Evolutionary conservation across 805 yeast genomes (phyloP).

Genomic region (Wickerhamomyces silvicola): DNA sequence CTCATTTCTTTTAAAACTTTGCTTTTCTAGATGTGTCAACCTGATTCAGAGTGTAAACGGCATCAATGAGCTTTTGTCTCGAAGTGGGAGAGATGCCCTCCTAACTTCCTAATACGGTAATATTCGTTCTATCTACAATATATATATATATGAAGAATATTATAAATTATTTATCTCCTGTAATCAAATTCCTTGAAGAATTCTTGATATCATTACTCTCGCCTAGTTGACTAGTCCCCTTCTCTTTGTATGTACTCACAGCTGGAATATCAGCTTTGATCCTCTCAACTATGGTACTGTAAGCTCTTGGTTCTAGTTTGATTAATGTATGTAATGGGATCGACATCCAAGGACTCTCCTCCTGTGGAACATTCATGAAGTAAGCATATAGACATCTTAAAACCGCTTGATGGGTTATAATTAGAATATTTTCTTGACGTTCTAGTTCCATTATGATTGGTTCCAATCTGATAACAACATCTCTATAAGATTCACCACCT

Average conservation of each 20-base stretch:
- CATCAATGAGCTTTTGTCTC: too few relatives aligned
- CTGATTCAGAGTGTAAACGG: too few relatives aligned
- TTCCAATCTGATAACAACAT: conserved; percentile 88
- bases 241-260: conserved; percentile 92
- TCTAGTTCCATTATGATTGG: conserved; percentile 98
- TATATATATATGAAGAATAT: conserved; percentile 11
- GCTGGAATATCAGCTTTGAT: conserved; percentile 97
- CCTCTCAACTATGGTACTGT: conserved; percentile 78
- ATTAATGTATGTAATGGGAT: conserved; percentile 95
- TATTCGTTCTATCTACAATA: too few relatives aligned
- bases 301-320: conserved; percentile 92
- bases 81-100: conserved; percentile 1
- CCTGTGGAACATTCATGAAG: conserved; percentile 97
- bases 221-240: conserved; percentile 62
- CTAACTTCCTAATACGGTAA: conserved; percentile 1
- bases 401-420: conserved; percentile 97
- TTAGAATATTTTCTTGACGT: conserved; percentile 91
- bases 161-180: too few relatives aligned
- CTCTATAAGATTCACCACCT: conserved; percentile 96
- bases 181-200: conserved; percentile 20
- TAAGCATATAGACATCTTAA: conserved; percentile 94
- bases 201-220: conserved; percentile 23
- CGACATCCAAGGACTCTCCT: conserved; percentile 98
- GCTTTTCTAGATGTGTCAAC: too few relatives aligned
- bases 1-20: too few relatives aligned